Base-by-base conservation (phyloP, 768 basidiomycete species). In the Boletellus ananas region DNA sequence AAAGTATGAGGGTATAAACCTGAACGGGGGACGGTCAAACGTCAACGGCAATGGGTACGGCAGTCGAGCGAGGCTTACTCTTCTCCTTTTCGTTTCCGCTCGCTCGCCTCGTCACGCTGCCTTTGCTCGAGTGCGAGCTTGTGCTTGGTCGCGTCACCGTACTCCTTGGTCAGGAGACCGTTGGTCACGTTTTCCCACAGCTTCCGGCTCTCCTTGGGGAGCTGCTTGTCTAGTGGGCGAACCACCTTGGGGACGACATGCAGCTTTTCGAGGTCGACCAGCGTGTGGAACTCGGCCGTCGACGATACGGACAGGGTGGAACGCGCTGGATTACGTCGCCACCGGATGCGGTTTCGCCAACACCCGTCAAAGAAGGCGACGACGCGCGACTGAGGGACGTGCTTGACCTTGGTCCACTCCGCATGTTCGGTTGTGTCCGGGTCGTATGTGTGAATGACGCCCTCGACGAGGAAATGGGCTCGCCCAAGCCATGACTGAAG, bases 51-150 rank as follows among this genome's bases (percentile, higher is more conserved):
- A 6, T 14, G 18, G 11, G 11, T 40, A 27, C n/a, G 11, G 27
- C 27, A 2, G 33, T 44, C 47, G 9, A 87, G 10, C 29, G 29
- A 29, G 6, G 29, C 90, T 74, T 61, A 95, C 90, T 80, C 77
- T 27, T 80, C 67, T 16, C 87, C 90, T 50, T 81, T 87, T 66
- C 77, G 79, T 75, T 91, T 94, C 70, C 92, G 76, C 66, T 92
- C 90, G 11, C 85, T 87, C 6, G 93, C 90, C 29, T 83, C 79
- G 52, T 97, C 94, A 44, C 96, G 74, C 75, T 98, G 96, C 63
- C 66, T 80, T 78, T 98, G 95, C 72, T 99, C 96, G 49, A 99
- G 95, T 5, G 69, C 69, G 45, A 93, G 80, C 76, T 99, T 99
- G 73, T 87, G 81, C 74, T 78, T 88, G 50, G 92, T 97, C 45